Evolutionary conservation across 2,329 filamentous ascomycete species (phyloP).

Genomic region (Annulohypoxylon truncatum): DNA sequence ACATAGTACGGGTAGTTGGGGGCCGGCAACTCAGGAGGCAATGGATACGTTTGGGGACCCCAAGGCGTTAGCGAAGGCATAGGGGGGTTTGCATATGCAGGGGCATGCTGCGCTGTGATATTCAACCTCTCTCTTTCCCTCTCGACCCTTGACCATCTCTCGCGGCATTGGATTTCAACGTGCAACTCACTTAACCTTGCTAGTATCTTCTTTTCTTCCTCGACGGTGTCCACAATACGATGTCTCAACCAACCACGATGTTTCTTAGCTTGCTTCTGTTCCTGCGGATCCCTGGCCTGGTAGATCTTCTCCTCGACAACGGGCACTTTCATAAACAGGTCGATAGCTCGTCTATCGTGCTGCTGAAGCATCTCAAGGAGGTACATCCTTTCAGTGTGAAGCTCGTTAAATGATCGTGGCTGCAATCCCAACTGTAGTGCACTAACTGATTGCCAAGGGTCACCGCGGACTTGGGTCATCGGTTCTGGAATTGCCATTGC

Average conservation of each 20-base stretch:
- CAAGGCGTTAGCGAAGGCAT: not conserved
- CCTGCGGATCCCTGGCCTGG: conserved; percentile 26
- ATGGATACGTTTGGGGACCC: not conserved
- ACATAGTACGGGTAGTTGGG: not conserved
- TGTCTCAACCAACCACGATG: conserved; percentile 56
- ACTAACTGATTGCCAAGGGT: conserved; percentile 30
- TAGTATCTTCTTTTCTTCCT: conserved; percentile 60
- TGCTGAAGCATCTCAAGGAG: conserved; percentile 56
- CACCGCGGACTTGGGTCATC: conserved; percentile 11
- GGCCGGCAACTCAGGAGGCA: not conserved
- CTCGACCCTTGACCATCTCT: conserved; percentile 53
- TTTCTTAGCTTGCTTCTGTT: conserved; percentile 53
- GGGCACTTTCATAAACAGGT: conserved; percentile 56
- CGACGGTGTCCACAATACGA: conserved; percentile 58
- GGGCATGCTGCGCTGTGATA: conserved; percentile 22
- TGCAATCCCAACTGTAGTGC: conserved; percentile 48
- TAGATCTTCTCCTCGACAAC: conserved; percentile 51
- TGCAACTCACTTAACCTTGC: conserved; percentile 61
- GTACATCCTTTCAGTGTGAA: conserved; percentile 61
- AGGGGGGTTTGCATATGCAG: conserved; percentile 1
- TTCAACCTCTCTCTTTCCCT: conserved; percentile 40
- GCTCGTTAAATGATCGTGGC: conserved; percentile 55
- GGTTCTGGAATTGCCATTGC: conserved; percentile 1
- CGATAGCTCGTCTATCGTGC: conserved; percentile 53
- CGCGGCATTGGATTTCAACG: conserved; percentile 60